A percentile compares a stretch with the other conserved stretches of the same genome.
These are phyloP conservation scores for Rhodotorula sphaerocarpa DNA, from an alignment of 768 basidiomycete genomes.

Conservation along the genomic window DNA sequence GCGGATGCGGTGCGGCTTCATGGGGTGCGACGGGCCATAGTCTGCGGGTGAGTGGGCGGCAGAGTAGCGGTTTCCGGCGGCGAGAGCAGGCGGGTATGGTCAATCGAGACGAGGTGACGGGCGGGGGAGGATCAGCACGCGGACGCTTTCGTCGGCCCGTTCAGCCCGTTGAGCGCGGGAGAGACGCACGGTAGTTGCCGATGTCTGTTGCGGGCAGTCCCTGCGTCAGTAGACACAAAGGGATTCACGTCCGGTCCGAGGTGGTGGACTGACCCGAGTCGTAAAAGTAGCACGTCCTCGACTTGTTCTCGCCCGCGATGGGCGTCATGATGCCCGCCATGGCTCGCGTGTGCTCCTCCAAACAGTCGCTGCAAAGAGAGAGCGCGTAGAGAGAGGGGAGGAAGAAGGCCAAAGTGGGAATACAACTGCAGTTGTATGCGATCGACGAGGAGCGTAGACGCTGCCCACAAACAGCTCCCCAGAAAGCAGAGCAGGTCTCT, in stretches of 20 bases:
- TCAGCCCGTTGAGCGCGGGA: slow-evolving; percentile 39
- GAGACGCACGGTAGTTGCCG: slow-evolving; percentile 83
- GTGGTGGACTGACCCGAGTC: slow-evolving; percentile 56
- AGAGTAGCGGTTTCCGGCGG: slow-evolving; percentile 58
- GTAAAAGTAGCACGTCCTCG: slow-evolving; percentile 87
- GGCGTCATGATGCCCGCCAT: slow-evolving; percentile 31
- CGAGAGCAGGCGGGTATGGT: background rate
- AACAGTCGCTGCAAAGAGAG: too few relatives aligned
- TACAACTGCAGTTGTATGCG: too few relatives aligned
- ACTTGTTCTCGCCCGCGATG: slow-evolving; percentile 27
- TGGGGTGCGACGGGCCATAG: slow-evolving; percentile 24
- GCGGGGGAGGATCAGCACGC: too few relatives aligned
- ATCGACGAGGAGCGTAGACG: too few relatives aligned
- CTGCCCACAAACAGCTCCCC: too few relatives aligned
- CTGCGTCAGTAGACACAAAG: background rate
- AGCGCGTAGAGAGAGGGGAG: too few relatives aligned
- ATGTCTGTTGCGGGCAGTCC: slow-evolving; percentile 50
- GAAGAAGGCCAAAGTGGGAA: too few relatives aligned
- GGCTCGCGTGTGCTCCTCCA: too few relatives aligned
- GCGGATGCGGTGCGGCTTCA: slow-evolving; percentile 77
- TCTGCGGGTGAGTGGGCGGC: background rate
- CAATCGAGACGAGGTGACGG: too few relatives aligned
- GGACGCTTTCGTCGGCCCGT: too few relatives aligned
- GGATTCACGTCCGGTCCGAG: background rate
- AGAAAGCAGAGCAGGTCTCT: too few relatives aligned